Evolutionary conservation across 169 alveolate species (phyloP), one percentile per base, ranked within the genome.

Genomic region (Eimeria praecox): DNA sequence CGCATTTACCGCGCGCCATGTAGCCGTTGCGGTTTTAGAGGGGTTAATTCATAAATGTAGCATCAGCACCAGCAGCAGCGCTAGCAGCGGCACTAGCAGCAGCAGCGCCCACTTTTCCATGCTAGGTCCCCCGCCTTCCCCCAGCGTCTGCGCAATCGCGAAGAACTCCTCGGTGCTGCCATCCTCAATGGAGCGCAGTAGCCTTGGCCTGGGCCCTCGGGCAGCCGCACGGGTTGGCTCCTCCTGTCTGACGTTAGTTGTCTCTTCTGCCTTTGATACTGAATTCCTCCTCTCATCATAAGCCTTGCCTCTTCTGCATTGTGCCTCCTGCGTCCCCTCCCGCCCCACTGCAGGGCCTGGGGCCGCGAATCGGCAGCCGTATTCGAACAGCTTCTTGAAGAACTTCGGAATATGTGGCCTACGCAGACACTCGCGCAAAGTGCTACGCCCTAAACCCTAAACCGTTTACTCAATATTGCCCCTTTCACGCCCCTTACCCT

Each of bases 331-430:
- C 10, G 33, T 40, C 77, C 38, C 56, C 24, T 66, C 80, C 27
- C 20, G 52, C 64, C 49, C 59, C 78, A 46, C 10, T 33, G 64
- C 44, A 38, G 35, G 5, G 8, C 24, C 83, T 87, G 94, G 78
- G 33, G 62, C 94, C 14, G 62, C 82, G 56, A 93, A 77, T 20
- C 96, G 94, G 89, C 96, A 93, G 44, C 89, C 89, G 64, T 83
- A 64, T 2, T 40, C 80, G n/a, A 75, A 89, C 33, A 93, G 90
- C 27, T 35, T 75, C 56, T 66, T 69, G 89, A 83, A 93, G 52
- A 93, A 93, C 8, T 82, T 35, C 14, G 96, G 96, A 18, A 93
- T 69, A 35, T 93, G 96, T 52, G 96, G 96, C 66, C 96, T 93
- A 85, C 52, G 35, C 24, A 62, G 24, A 40, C 49, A 49, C 69